Evolutionary conservation across 441 rosid species (phyloP), one percentile per base, ranked within the genome.

Genomic region (Syzygium malaccense): DNA sequence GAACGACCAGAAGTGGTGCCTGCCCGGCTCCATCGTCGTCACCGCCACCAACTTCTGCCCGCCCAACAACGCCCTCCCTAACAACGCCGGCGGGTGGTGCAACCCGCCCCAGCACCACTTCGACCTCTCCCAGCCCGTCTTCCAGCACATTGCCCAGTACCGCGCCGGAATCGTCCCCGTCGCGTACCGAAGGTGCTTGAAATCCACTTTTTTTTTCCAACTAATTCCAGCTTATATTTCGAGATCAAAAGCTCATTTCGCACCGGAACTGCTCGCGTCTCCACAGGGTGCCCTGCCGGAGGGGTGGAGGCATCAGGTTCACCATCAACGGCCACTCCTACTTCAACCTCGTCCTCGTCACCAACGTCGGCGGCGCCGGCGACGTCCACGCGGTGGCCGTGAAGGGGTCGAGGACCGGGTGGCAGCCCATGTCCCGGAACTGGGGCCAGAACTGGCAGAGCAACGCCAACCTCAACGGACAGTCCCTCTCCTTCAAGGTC

Each of bases 41-140:
- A 89, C 89, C 7, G 91, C 91, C 89, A 89, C 91, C 41, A 89
- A 89, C 48, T 89, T 89, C 88, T 89, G 91, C 88, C 91, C 91
- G 14, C 89, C 91, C 7, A 89, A 89, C 88, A 45, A 80, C 28
- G 90, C 90, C 62, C 88, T 86, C 84, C 90, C 90, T 8, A 89
- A 86, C 83, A 86, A 86, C 25, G 89, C 71, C n/a, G 89, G 91
- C 53, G 91, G 91, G 26, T 89, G 91, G 91, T 87, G 91, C 87
- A 89, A 89, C 89, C 91, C 91, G 17, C 91, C 89, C 56, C 85
- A 26, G 4, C 91, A 68, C 2, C 91, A 89, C 89, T 89, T 89
- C n/a, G 91, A 89, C 53, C 91, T 89, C 85, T 87, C 91, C 20
- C 91, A 89, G 87, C 91, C 91, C 8, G 80, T 87, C 33, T 89